Base-by-base conservation (phyloP, 1,284 basidiomycete genomes). In the Trametes sp. region DNA sequence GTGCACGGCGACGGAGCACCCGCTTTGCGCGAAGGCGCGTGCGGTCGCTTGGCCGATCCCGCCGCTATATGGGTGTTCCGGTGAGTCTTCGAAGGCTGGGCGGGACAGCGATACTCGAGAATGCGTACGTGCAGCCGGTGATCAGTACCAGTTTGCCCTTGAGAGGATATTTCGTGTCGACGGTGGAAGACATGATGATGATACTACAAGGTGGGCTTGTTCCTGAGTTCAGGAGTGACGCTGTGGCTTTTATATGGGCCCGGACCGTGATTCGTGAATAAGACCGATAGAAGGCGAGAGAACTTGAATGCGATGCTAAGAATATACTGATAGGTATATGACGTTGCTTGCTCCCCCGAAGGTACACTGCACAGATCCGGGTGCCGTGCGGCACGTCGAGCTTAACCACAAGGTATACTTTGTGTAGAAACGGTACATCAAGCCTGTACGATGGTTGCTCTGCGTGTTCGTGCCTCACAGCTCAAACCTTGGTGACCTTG, bases 41-140 rank as follows among this genome's bases (percentile, higher is more conserved):
- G 84, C 82, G 1, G 82, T 84, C 2, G 84, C 83, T 55, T 74
- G 74, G 4, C 84, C 84, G 46, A 86, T 85, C 0, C 84, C 84
- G 2, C 84, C 84, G 10, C 83, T 85, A 65, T 2, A 35, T 14
- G 8, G 54, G 28, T 16, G 23, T 19, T 1, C 13, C 5, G 28
- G 11, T 26, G 33, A 41, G 35, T n/a, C n/a, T n/a, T n/a, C 19
- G 13, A 10, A 7, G 38, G 1, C 7, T 36, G 45, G 5, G 35
- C 11, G 28, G 33, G 42, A 14, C n/a, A 46, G 26, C 13, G 16
- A 3, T 8, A 24, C 6, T 36, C 21, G 28, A 16, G 23, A 51
- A n/a, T n/a, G 69, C 75, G 41, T 72, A 79, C 78, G 77, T 78
- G 74, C 75, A 70, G 9, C 70, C 70, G 11, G 73, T 73, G 42